Evolutionary conservation across 768 basidiomycete species (phyloP), one percentile per base, ranked within the genome.

Genomic region (Pleurotus ostreatus): DNA sequence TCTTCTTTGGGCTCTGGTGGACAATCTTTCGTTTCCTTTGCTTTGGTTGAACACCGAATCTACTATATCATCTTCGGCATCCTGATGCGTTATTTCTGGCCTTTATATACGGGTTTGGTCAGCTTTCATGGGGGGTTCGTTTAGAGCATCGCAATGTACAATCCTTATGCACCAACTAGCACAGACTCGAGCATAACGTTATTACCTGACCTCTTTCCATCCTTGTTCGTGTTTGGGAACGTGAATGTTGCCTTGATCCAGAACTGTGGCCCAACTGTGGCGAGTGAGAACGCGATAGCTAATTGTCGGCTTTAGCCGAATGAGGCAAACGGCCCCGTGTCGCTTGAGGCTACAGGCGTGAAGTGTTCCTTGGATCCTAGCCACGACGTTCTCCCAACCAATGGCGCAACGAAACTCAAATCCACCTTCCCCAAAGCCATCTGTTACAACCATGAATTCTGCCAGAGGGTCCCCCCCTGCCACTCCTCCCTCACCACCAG

Each of bases 401-500:
- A 38, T 49, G 48, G 48, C 51, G 22, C 26, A 18, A 13, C 51
- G 20, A 15, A 53, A 40, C 15, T 39, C 51, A 41, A 23, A 53
- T 41, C 18, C 51, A 41, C 39, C 39, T 22, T 53, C 51, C 39
- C 51, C 51, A 18, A 34, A 23, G 12, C 22, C 18, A 1, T n/a
- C 51, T 39, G 51, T 22, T 8, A 16, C 6, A n/a, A 16, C 12
- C 11, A 41, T 41, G 39, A 41, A 53, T 39, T 53, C 51, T 41
- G 51, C 30, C 11, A 61, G 56, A 53, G 54, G 59, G 7, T 70
- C 70, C 15, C 70, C 78, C 7, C 73, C 76, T 6, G 64, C 69
- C 13, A 71, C 70, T 2, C 74, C 81, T 6, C 74, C 79, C 18
- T 82, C 81, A 13, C 77, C 80, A 13, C 77, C 80, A 40, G 77